Evolutionary conservation across 192 early-diverging fungal species (phyloP), one percentile per base, ranked within the genome.

Genomic region (Coemansia sp.): DNA sequence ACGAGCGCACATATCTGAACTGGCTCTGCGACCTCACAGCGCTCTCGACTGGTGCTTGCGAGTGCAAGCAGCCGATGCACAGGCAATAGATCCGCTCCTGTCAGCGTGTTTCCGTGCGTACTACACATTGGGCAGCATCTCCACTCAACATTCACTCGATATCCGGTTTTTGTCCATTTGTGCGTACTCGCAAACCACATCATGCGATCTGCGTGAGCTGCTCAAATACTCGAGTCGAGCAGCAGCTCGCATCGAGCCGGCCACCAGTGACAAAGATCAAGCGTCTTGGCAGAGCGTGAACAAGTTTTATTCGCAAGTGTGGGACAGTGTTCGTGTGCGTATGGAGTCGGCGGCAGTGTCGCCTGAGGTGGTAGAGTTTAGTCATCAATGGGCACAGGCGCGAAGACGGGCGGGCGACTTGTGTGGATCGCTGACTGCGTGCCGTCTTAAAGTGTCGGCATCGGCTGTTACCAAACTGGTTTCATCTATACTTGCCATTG

Each of bases 21-120:
- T 79, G 38, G 54, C 58, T 7, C 12, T 12, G 27, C 62, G 57
- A 2, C 8, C n/a, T 4, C 16, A 73, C 23, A 69, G 71, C 45
- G 76, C 67, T 0, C 57, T 79, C 17, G 76, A 79, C 5, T 79
- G 76, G 76, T 67, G 71, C 53, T 10, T 73, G 57, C 71, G 70
- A 0, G 45, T 69, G 25, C 75, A 41, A 7, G 67, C 65, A 5
- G 45, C 69, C 35, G 75, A 72, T 39, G 37, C 54, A 21, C 64
- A 69, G 1, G 27, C 71, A 3, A 52, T 63, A 0, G 71, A 73
- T 27, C 64, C 71, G 17, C 64, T 73, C 37, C 43, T 73, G 43
- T 38, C 56, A 1, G 71, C 50, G 22, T 79, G 76, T 23, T 79
- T 79, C 29, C 70, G 76, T 19, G 62, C 76, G 11, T 79, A 79